These are phyloP conservation scores for Lotmaria passim DNA, from an alignment of 208 protist genomes.

Conservation along the genomic window DNA sequence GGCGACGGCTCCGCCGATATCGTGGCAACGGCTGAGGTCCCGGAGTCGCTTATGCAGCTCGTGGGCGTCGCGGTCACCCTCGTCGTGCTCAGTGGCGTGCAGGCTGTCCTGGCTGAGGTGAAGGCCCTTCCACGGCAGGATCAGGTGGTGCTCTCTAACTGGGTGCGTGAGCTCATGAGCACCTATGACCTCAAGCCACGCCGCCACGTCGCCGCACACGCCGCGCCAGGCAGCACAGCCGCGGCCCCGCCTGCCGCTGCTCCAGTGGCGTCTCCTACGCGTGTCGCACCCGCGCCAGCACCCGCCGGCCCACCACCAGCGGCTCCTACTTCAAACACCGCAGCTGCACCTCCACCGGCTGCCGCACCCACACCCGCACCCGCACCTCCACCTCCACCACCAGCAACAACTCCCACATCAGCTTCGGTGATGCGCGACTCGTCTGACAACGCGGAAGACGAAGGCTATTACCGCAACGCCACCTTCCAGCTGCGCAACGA, in stretches of 20 bases:
- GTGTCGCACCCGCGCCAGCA: background rate
- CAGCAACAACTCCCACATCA: background rate
- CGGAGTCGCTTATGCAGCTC: constrained; percentile 29
- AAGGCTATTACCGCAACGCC: constrained; percentile 45
- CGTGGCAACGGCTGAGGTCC: background rate
- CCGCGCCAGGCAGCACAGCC: background rate
- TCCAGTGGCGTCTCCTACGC: background rate
- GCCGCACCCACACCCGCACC: background rate
- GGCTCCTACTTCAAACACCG: background rate
- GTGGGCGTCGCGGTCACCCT: constrained; percentile 54
- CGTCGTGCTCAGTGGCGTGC: constrained; percentile 60
- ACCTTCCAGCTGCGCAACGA: constrained; percentile 57
- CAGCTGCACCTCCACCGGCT: background rate
- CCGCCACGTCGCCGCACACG: background rate
- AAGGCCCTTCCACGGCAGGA: constrained; percentile 51
- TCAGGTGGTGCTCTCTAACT: constrained; percentile 65
- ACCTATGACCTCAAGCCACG: constrained; percentile 49
- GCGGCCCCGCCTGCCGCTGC: background rate
- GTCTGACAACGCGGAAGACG: constrained; percentile 26
- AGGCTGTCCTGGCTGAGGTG: constrained; percentile 38
- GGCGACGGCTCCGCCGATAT: constrained; percentile 15
- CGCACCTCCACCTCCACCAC: background rate
- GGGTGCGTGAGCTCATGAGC: constrained; percentile 51
- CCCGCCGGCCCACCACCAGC: background rate
- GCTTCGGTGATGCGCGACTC: background rate